A percentile compares a stretch with the other conserved stretches of the same genome.
phyloP scores from a whole-genome alignment of 306 rosid genomes.

The Quercus mongolica region DNA sequence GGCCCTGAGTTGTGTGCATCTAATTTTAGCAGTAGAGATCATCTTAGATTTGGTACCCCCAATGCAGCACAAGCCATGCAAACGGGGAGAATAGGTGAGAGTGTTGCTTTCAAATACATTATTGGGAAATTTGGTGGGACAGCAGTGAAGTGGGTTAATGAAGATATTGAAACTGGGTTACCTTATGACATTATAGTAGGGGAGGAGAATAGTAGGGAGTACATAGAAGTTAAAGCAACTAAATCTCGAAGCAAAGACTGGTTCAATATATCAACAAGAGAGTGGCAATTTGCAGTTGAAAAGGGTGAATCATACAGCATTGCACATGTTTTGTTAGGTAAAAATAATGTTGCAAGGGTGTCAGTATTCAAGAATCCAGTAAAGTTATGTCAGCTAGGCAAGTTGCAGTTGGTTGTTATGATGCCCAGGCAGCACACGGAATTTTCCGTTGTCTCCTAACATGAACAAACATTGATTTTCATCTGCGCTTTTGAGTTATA shows the following conservation, averaged over 20 bases:
- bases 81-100: slow-evolving; percentile 79
- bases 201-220: slow-evolving; percentile 40
- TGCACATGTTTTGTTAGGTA: slow-evolving; percentile 54
- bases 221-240: slow-evolving; percentile 88
- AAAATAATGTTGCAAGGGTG: slow-evolving; percentile 43
- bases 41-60: slow-evolving; percentile 47
- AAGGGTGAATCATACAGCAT: slow-evolving; percentile 70
- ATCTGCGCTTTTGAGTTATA: not conserved
- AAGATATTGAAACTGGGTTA: slow-evolving; percentile 63
- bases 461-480: not conserved
- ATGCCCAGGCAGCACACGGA: slow-evolving; percentile 54
- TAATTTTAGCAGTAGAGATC: slow-evolving; percentile 37
- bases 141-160: slow-evolving; percentile 73
- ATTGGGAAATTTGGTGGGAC: slow-evolving; percentile 37
- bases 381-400: slow-evolving; percentile 54
- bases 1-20: slow-evolving; percentile 14
- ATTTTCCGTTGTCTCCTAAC: slow-evolving; percentile 36
- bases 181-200: slow-evolving; percentile 66
- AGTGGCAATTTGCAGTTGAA: slow-evolving; percentile 80
- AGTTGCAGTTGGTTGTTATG: slow-evolving; percentile 63
- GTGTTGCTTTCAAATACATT: slow-evolving; percentile 61
- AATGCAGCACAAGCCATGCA: slow-evolving; percentile 39
- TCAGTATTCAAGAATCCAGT: slow-evolving; percentile 65
- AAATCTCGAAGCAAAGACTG: slow-evolving; percentile 72
- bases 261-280: slow-evolving; percentile 66